Percentiles rank a stretch among this genome's conserved stretches.
phyloP scores from a whole-genome alignment of 202 grass and related monocot species.

The Setaria italica region DNA sequence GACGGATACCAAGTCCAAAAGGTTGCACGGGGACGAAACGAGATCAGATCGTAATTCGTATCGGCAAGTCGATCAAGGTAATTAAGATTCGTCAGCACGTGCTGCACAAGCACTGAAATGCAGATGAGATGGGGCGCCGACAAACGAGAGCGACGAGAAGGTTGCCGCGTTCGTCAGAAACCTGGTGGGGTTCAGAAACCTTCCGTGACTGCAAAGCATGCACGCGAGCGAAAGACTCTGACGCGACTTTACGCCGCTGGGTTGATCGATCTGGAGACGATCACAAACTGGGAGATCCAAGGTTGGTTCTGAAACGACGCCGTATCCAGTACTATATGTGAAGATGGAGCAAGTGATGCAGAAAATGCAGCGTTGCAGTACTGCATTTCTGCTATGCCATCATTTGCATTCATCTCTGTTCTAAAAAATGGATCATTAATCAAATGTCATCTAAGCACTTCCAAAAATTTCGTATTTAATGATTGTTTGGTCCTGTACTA shows the following conservation, averaged over 20 bases:
- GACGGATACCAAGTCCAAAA: not conserved
- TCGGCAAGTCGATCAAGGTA: not conserved
- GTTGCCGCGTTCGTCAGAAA: not conserved
- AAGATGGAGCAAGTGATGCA: constrained; percentile 16
- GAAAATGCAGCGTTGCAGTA: not conserved
- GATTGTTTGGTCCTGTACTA: not conserved
- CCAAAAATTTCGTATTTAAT: not conserved
- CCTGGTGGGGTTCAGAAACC: not conserved
- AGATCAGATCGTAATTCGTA: constrained; percentile 1
- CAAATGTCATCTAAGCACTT: not conserved
- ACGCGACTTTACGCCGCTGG: not conserved
- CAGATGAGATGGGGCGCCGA: not conserved
- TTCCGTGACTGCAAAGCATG: constrained; percentile 16
- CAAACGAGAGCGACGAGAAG: not conserved
- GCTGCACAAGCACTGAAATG: not conserved
- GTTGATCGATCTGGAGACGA: not conserved
- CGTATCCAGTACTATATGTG: not conserved
- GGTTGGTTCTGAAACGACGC: not conserved
- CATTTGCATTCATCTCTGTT: not conserved
- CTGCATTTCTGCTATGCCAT: not conserved
- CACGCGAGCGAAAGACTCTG: not conserved
- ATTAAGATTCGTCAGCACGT: not conserved
- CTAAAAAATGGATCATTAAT: not conserved
- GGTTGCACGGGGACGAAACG: not conserved
- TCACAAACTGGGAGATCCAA: not conserved